Conservation (phyloP, 2,329 filamentous ascomycete genomes). For the Fusarium brachygibbosum region DNA sequence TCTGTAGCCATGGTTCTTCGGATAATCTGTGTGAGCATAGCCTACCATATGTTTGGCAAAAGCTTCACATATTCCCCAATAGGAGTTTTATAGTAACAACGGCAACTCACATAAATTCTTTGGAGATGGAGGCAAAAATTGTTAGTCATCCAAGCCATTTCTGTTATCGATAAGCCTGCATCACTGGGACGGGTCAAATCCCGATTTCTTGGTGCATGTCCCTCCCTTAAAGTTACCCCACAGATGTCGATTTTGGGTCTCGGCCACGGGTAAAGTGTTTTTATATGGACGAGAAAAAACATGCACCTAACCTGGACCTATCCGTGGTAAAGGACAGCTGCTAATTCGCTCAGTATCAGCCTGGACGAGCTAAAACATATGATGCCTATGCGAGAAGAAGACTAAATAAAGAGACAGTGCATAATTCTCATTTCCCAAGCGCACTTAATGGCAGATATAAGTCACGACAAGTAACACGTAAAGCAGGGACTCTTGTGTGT, state of each 20-base stretch:
- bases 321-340: not conserved
- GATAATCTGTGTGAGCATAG: slow-evolving; percentile 54
- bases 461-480: not conserved
- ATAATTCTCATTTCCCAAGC: not conserved
- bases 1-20: slow-evolving; percentile 70
- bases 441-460: not conserved
- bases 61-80: slow-evolving; percentile 19
- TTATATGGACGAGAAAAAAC: not conserved
- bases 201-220: not conserved
- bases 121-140: slow-evolving; percentile 36
- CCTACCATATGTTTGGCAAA: slow-evolving; percentile 25
- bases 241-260: not conserved
- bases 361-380: not conserved
- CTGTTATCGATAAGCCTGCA: slow-evolving; percentile 45
- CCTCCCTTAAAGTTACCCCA: slow-evolving; percentile 1
- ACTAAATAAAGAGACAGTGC: not conserved
- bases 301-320: slow-evolving; percentile 9
- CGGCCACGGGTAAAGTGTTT: not conserved
- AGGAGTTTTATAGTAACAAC: slow-evolving; percentile 1
- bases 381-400: not conserved
- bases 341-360: not conserved
- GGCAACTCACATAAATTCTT: slow-evolving; percentile 35
- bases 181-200: not conserved
- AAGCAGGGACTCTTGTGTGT: not conserved
- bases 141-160: slow-evolving; percentile 37